Evolutionary conservation across 805 yeast genomes (phyloP), one percentile per base, ranked within the genome.

Genomic region (Komagataella pseudopastoris): DNA sequence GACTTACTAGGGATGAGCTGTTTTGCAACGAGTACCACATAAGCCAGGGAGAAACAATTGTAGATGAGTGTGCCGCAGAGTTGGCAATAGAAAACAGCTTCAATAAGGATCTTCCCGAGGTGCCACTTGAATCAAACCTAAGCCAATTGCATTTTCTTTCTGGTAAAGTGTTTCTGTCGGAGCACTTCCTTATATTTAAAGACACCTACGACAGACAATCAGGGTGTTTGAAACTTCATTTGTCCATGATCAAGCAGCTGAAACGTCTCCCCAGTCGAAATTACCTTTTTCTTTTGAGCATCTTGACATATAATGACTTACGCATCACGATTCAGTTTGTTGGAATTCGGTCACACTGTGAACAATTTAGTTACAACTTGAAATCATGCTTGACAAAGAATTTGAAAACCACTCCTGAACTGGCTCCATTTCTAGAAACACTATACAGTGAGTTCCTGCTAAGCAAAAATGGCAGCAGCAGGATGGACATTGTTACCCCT

Each of bases 371-470:
- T 48, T 81, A 78, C 44, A 71, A 69, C 36, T 69, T 91, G 56
- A 85, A 83, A 60, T 66, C 72, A 6, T 72, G 78, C 44, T 69
- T 89, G 56, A 80, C 75, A 59, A 72, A 75, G 45, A 88, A 87
- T 59, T 69, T 86, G 23, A 71, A 78, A 2, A 75, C 80, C 54
- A 83, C 88, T 8, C 74, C 77, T 51, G 70, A 73, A 39, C 69
- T 91, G 53, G 80, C 75, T 22, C 79, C 81, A 1, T 88, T 88
- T 58, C 68, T 88, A 23, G 73, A 74, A 43, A 71, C 89, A 0
- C 77, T 91, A 52, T 91, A 89, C 64, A 90, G 98, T 0, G 98
- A 91, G 63, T 91, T 81, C 60, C 69, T 85, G 44, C 67, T 90
- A 49, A 72, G 83, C 45, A 78, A 83, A 54, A 81, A 81, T 55